These are phyloP conservation scores for Triticum monococcum DNA, from an alignment of 176 grass and related monocot genomes.

Conservation along the genomic window DNA sequence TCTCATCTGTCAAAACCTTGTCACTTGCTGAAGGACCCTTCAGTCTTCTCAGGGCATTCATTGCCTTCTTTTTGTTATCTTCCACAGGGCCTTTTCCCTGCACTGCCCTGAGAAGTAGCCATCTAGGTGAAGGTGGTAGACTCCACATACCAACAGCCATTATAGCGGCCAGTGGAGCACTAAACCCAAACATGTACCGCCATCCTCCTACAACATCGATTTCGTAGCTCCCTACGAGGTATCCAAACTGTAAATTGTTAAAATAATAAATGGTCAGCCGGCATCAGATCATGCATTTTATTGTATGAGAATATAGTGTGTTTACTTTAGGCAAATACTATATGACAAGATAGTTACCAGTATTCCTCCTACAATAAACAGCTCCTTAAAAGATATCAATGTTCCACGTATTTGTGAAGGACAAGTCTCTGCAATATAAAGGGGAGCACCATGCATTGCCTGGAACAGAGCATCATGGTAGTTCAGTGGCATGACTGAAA, in stretches of 20 bases:
- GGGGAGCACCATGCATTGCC: constrained; percentile 95
- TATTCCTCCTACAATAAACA: constrained; percentile 97
- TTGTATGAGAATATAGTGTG: neutral
- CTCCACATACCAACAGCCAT: constrained; percentile 85
- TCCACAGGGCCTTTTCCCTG: constrained; percentile 74
- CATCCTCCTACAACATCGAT: constrained; percentile 81
- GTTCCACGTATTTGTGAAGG: constrained; percentile 94
- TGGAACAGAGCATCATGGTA: constrained; percentile 39
- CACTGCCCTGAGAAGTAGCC: constrained; percentile 86
- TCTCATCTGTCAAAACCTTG: constrained; percentile 54
- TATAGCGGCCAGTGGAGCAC: constrained; percentile 70
- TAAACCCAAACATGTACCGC: constrained; percentile 91
- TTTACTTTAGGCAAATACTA: neutral
- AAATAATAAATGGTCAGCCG: constrained; percentile 17
- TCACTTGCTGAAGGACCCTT: constrained; percentile 61
- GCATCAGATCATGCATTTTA: neutral
- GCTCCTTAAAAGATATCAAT: constrained; percentile 94
- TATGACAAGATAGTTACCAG: constrained; percentile 49
- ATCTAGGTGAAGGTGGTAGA: constrained; percentile 81
- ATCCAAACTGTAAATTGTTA: constrained; percentile 67
- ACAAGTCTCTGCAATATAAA: constrained; percentile 95
- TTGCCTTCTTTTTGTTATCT: constrained; percentile 76
- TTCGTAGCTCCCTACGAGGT: constrained; percentile 73
- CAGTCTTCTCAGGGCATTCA: constrained; percentile 59
- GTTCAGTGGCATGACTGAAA: constrained; percentile 19